phyloP scores from a whole-genome alignment of 495 filamentous ascomycete genomes.

The Pseudotulostoma volvatum region DNA sequence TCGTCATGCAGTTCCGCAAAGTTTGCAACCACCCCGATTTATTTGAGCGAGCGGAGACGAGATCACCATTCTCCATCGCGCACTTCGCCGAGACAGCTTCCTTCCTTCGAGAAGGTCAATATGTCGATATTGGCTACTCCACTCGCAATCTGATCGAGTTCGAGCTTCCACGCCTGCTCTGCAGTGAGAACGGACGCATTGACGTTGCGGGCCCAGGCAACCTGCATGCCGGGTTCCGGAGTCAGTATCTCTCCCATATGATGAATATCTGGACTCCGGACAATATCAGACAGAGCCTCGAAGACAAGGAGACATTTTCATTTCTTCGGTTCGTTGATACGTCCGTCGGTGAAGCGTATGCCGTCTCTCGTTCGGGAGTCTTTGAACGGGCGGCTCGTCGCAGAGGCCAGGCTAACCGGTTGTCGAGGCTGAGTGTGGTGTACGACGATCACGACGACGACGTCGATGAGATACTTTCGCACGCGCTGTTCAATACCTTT shows the following conservation, averaged over 20 bases:
- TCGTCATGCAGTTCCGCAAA: constrained; percentile 83
- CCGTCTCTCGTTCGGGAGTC: constrained; percentile 42
- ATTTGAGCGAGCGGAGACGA: constrained; percentile 79
- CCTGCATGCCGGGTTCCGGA: constrained; percentile 53
- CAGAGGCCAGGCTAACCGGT: constrained; percentile 24
- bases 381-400: constrained; percentile 49
- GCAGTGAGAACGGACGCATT: constrained; percentile 56
- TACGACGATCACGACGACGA: constrained; percentile 43
- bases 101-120: constrained; percentile 74
- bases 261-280: constrained; percentile 83
- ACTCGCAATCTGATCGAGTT: constrained; percentile 77
- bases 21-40: constrained; percentile 96
- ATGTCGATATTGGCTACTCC: constrained; percentile 71
- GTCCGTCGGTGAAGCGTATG: constrained; percentile 53
- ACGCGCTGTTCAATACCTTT: constrained; percentile 66
- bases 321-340: constrained; percentile 79
- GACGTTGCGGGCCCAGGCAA: constrained; percentile 65
- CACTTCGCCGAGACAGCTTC: constrained; percentile 88
- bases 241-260: constrained; percentile 54
- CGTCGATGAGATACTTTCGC: constrained; percentile 39
- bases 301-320: constrained; percentile 53
- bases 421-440: constrained; percentile 38
- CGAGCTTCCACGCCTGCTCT: constrained; percentile 61
- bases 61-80: constrained; percentile 65
- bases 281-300: constrained; percentile 45